Base-by-base conservation (phyloP, 1,284 basidiomycete species). In the Pseudozyma flocculosa region DNA sequence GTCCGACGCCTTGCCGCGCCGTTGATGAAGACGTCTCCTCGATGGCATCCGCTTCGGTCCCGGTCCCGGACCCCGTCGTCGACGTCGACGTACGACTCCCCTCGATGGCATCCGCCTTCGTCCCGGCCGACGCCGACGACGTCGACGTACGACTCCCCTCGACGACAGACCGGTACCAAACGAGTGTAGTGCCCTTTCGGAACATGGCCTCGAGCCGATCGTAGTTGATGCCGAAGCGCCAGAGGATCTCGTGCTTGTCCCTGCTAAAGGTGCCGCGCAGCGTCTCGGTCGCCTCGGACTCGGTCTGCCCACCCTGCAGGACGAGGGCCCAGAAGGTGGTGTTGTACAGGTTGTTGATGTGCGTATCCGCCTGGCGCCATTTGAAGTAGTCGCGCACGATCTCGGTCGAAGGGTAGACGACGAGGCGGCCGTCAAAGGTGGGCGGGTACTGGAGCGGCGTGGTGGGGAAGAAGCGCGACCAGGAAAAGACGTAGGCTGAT, bases 261-360 rank as follows among this genome's bases (percentile, higher is more conserved):
- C 87, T 85, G 1, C 92, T 89, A 23, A 89, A 82, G 0, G 92
- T 94, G 0, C 92, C 90, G 88, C 95, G 65, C 0, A 71, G 50
- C 14, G 47, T 38, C 29, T 86, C 85, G 73, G 96, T 90, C 0
- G 93, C 93, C 64, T 95, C 85, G 3, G 85, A 83, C 1, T 88
- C 86, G 0, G 85, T 87, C 73, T 87, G 81, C 0, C 86, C 88
- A 9, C 86, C 89, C 68, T 88, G 82, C 39, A 89, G 85, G 0
- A 97, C 86, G 10, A 98, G 83, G 0, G 92, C 88, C 95, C 94
- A 98, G 78, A 97, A 98, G 0, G 83, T 82, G 0, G 95, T 97
- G 73, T 98, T 98, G 82, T 98, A 94, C 21, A 98, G 81, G 75
- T 97, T 98, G 79, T 98, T 98, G 78, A 98, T 90, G 78, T 98